Evolutionary conservation across 768 basidiomycete genomes (phyloP).

Genomic region (Trametes coccinea): DNA sequence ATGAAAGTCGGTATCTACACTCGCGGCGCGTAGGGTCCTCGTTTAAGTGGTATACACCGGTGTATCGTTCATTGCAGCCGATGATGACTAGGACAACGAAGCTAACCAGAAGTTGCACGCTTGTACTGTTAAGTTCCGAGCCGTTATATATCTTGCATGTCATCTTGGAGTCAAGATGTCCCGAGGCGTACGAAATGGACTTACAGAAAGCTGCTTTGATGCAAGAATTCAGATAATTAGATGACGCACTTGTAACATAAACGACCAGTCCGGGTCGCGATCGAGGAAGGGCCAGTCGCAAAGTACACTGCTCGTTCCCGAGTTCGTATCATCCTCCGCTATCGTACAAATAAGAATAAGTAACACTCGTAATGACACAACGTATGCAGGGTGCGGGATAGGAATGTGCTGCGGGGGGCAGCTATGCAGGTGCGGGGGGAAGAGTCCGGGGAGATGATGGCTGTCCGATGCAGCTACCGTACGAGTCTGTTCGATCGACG

Average conservation of each 20-base stretch:
- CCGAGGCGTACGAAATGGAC: no score
- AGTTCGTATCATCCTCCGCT: background rate
- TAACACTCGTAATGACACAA: background rate
- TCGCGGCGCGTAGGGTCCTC: background rate
- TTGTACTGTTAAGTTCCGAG: no score
- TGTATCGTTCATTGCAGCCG: no score
- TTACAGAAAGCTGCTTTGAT: no score
- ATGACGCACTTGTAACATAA: background rate
- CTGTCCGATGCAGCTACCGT: background rate
- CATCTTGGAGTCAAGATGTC: no score
- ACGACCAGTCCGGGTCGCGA: background rate
- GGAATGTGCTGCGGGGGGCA: background rate
- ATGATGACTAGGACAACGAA: no score
- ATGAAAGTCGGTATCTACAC: conserved; percentile 18
- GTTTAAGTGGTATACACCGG: background rate
- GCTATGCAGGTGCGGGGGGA: background rate
- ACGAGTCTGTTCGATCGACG: background rate
- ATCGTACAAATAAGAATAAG: conserved; percentile 18
- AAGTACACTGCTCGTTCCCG: background rate
- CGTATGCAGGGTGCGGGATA: background rate
- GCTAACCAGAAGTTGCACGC: no score
- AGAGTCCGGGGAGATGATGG: background rate
- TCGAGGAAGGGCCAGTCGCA: background rate
- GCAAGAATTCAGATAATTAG: background rate
- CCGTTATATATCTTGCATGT: no score